Conservation (phyloP, 306 rosid species). For the Ceratonia siliqua region DNA sequence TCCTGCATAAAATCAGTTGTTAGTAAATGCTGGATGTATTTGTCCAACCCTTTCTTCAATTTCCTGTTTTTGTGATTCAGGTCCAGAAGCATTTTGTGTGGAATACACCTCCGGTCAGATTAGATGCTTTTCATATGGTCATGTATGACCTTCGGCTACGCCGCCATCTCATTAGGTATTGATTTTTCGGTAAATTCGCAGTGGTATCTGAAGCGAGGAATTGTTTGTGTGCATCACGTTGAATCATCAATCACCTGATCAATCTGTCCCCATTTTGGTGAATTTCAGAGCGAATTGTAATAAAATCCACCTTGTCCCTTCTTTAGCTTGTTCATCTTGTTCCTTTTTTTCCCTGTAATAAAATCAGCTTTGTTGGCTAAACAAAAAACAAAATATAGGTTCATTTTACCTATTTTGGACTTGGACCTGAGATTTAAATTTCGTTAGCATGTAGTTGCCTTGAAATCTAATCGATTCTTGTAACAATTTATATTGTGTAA, state of each 20-base stretch:
- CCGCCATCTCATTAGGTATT: conserved; percentile 36
- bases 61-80: conserved; percentile 24
- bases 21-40: neutral
- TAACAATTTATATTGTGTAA: too few species aligned
- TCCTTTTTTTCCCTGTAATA: too few species aligned
- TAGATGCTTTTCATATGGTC: conserved; percentile 44
- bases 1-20: neutral
- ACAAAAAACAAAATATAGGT: too few species aligned
- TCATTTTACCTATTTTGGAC: too few species aligned
- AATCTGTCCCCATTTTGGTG: conserved; percentile 1
- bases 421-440: too few species aligned
- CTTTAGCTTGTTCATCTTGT: too few species aligned
- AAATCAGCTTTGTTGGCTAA: too few species aligned
- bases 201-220: conserved; percentile 2
- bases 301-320: too few species aligned
- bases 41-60: neutral
- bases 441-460: too few species aligned
- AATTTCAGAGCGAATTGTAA: neutral
- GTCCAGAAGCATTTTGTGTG: conserved; percentile 40
- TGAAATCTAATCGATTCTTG: too few species aligned
- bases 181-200: neutral
- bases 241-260: neutral
- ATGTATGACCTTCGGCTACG: conserved; percentile 41
- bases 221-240: neutral
- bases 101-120: conserved; percentile 38